These are phyloP conservation scores for Lodderomyces pseudojiufengensis DNA, from an alignment of 1,139 yeast genomes.

Conservation along the genomic window DNA sequence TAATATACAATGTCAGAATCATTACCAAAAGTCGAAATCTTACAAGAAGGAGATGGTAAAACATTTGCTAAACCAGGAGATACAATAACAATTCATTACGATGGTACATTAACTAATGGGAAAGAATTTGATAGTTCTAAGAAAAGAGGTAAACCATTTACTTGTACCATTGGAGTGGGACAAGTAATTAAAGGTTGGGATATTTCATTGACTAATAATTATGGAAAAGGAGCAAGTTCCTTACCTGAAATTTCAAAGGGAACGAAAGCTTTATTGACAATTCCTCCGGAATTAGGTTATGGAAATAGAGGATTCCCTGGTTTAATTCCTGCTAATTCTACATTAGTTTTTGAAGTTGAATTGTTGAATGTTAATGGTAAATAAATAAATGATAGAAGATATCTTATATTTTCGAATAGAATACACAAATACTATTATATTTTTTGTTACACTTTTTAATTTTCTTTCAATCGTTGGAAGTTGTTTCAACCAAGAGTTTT, in stretches of 20 bases:
- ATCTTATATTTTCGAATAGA: too few relatives aligned
- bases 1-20: slow-evolving; percentile 8
- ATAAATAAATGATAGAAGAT: too few relatives aligned
- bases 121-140: slow-evolving; percentile 92
- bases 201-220: slow-evolving; percentile 16
- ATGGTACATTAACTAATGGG: slow-evolving; percentile 91
- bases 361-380: slow-evolving; percentile 59
- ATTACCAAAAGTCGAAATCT: slow-evolving; percentile 36
- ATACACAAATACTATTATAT: too few relatives aligned
- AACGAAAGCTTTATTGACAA: slow-evolving; percentile 85
- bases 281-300: slow-evolving; percentile 91
- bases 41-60: slow-evolving; percentile 72
- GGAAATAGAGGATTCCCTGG: slow-evolving; percentile 96
- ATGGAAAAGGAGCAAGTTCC: slow-evolving; percentile 58
- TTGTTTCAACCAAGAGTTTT: too few relatives aligned
- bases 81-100: slow-evolving; percentile 87
- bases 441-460: slow-evolving; percentile 1
- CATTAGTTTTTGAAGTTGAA: slow-evolving; percentile 90
- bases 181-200: slow-evolving; percentile 98
- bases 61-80: slow-evolving; percentile 86
- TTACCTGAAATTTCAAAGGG: slow-evolving; percentile 90
- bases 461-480: slow-evolving; percentile 8
- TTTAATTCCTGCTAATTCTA: slow-evolving; percentile 92
- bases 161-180: slow-evolving; percentile 90
- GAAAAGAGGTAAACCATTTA: slow-evolving; percentile 93